Evolutionary conservation across 805 yeast species (phyloP), one percentile per base, ranked within the genome.

Genomic region (Ogataea siamensis): DNA sequence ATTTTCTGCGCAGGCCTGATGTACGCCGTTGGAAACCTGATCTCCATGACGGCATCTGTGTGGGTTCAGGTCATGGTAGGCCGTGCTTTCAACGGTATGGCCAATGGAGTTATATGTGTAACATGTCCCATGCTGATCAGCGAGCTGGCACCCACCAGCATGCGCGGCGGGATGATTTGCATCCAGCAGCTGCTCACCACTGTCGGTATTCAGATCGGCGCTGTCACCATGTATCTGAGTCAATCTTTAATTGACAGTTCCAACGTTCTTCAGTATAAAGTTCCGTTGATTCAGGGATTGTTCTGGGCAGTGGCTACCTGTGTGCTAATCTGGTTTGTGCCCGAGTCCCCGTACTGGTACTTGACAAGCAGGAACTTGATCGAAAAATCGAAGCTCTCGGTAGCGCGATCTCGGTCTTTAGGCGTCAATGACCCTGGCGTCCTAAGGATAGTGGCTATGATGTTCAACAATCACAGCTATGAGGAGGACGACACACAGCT

Each of bases 101-200:
- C 55, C 3, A 46, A 55, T 25, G 68, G 68, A 4, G 40, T 56
- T 7, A 41, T 53, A 2, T 52, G 62, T 28, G 64, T 60, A 5
- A 55, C 51, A 6, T 58, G 64, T 29, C 67, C 67, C 2, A 58
- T 64, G 65, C 42, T 60, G 8, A 60, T 64, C 30, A 58, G 67
- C 39, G 68, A 64, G 25, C 42, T 63, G 19, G 46, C 66, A 2
- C 67, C 67, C 2, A 33, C 44, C 0, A 44, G 49, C 14, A 32
- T 53, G 3, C 49, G 65, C 14, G 68, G 68, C 1, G 46, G 50
- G 3, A 44, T 60, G 37, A 55, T 63, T 14, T 55, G 65, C 13
- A 42, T 58, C 7, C 55, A 55, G 20, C 68, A 63, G 40, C 40
- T 64, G 25, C 46, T 59, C 37, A 60, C 60, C 5, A 63, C 68